Conservation (phyloP, 2,329 filamentous ascomycete genomes). For the Gnomoniopsis sp. region DNA sequence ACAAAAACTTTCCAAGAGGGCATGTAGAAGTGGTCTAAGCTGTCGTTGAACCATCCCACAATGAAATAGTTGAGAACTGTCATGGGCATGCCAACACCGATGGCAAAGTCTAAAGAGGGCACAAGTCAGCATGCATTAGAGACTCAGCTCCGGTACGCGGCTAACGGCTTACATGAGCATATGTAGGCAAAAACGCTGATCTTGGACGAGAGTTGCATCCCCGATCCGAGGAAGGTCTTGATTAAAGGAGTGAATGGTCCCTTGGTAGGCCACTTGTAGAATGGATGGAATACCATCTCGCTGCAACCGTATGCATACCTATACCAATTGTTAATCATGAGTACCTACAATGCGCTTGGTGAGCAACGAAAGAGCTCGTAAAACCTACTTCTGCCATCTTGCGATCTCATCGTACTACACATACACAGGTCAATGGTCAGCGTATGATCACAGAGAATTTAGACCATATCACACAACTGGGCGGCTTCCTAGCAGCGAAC, state of each 20-base stretch:
- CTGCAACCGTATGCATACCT: conserved; percentile 66
- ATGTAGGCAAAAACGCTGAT: conserved; percentile 70
- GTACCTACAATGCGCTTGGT: too few relatives aligned
- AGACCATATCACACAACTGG: too few relatives aligned
- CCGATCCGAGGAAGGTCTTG: conserved; percentile 56
- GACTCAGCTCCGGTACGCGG: not conserved
- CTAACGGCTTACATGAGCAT: conserved; percentile 33
- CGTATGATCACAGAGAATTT: too few relatives aligned
- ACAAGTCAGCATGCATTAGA: conserved; percentile 30
- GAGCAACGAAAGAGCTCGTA: not conserved
- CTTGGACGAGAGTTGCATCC: conserved; percentile 64
- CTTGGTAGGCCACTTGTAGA: conserved; percentile 56
- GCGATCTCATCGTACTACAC: conserved; percentile 67
- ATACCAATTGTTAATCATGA: not conserved
- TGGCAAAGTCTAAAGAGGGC: conserved; percentile 58
- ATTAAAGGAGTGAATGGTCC: conserved; percentile 66
- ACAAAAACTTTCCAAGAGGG: conserved; percentile 63
- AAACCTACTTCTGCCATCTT: conserved; percentile 62
- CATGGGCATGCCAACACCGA: conserved; percentile 64
- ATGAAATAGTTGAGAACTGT: conserved; percentile 69
- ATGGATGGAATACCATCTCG: conserved; percentile 66
- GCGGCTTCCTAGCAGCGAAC: too few relatives aligned
- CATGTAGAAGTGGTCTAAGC: conserved; percentile 63
- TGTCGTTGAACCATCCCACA: conserved; percentile 67
- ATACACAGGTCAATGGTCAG: too few relatives aligned